phyloP scores from a whole-genome alignment of 139 green algal species.

The Gonium pectorale region DNA sequence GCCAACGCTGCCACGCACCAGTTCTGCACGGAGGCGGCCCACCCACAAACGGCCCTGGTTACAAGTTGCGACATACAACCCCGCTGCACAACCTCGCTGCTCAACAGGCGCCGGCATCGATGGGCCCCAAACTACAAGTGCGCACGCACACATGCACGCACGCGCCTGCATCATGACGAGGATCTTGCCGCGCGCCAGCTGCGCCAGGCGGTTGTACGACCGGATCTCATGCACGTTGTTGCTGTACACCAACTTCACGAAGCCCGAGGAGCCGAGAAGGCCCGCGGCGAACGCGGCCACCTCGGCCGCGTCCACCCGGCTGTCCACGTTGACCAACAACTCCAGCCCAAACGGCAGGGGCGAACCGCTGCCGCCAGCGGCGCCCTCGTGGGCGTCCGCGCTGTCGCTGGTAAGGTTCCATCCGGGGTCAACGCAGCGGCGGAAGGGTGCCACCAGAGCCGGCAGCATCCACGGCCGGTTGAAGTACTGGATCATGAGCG shows the following conservation, averaged over 20 bases:
- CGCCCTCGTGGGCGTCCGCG: neutral
- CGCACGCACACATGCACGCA: no score
- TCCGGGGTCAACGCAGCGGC: neutral
- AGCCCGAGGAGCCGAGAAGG: neutral
- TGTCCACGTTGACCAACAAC: conserved; percentile 30
- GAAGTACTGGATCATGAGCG: conserved; percentile 53
- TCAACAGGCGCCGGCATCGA: no score
- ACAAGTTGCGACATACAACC: no score
- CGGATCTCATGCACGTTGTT: conserved; percentile 54
- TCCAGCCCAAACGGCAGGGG: neutral
- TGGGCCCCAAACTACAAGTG: no score
- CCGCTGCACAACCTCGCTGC: no score
- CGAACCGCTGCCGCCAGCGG: neutral
- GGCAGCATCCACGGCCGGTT: conserved; percentile 50
- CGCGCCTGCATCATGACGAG: conserved; percentile 36
- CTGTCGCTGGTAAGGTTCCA: neutral
- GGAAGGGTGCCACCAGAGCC: neutral
- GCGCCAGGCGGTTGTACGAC: conserved; percentile 50
- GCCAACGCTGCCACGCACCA: no score
- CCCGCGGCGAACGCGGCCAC: neutral
- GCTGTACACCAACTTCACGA: conserved; percentile 37
- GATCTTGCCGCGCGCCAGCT: conserved; percentile 39
- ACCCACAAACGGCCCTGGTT: no score
- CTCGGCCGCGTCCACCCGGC: neutral
- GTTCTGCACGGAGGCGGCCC: no score